These are phyloP conservation scores for Psilocybe subaeruginosa DNA, from an alignment of 768 basidiomycete genomes.

Conservation along the genomic window DNA sequence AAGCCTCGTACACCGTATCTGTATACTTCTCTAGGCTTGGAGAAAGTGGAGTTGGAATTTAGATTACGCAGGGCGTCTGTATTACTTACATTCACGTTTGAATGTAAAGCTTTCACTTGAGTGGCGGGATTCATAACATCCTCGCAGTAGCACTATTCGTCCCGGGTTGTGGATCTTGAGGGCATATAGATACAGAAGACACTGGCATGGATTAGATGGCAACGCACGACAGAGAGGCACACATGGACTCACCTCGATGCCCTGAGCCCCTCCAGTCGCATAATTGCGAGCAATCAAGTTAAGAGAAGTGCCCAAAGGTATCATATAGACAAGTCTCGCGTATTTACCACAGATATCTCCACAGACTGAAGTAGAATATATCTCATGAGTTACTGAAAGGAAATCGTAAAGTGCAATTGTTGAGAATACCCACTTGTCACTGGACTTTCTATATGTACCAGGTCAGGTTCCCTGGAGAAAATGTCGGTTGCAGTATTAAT, in stretches of 20 bases:
- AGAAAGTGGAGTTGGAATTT: neutral
- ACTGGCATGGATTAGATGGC: constrained; percentile 41
- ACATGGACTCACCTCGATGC: constrained; percentile 47
- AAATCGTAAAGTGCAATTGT: constrained; percentile 12
- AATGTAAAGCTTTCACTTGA: constrained; percentile 98
- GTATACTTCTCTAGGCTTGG: constrained; percentile 92
- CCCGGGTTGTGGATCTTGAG: constrained; percentile 91
- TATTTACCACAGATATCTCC: constrained; percentile 99
- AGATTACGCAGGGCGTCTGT: neutral
- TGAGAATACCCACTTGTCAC: constrained; percentile 73
- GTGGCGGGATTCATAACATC: constrained; percentile 97
- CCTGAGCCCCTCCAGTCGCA: constrained; percentile 93
- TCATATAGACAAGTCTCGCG: constrained; percentile 43
- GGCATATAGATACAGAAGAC: constrained; percentile 90
- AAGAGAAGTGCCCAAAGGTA: neutral
- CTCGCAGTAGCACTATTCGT: constrained; percentile 82
- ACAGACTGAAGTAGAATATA: constrained; percentile 60
- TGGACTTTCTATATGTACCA: constrained; percentile 85
- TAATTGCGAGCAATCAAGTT: constrained; percentile 50
- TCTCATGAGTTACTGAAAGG: neutral
- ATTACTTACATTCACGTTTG: constrained; percentile 86
- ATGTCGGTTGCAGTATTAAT: constrained; percentile 68
- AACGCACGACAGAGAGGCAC: neutral
- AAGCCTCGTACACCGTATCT: constrained; percentile 85
- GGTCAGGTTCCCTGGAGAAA: constrained; percentile 76